Conservation (phyloP, 192 early-diverging fungal genomes). For the Coemansia biformis region DNA sequence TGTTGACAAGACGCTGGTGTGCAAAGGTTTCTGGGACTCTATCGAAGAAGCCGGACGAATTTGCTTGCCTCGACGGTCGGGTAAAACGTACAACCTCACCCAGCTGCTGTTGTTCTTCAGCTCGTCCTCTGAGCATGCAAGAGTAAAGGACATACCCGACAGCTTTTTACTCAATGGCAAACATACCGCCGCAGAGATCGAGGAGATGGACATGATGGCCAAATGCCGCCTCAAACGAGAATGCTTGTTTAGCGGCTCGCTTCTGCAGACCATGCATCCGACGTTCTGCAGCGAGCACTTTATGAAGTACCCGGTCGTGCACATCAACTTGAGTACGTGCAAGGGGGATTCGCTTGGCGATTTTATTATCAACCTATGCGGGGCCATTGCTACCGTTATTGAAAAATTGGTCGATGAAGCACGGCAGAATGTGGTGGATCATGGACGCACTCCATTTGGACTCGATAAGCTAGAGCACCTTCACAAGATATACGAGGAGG, state of each 20-base stretch:
- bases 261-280: slow-evolving; percentile 21
- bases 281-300: slow-evolving; percentile 31
- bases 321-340: slow-evolving; percentile 21
- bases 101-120: slow-evolving; percentile 44
- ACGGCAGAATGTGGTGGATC: neutral
- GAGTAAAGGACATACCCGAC: slow-evolving; percentile 10
- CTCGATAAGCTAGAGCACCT: neutral
- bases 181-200: neutral
- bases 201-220: slow-evolving; percentile 10
- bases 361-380: slow-evolving; percentile 12
- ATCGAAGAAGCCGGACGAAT: slow-evolving; percentile 25
- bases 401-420: slow-evolving; percentile 2
- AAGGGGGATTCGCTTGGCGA: slow-evolving; percentile 7
- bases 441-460: neutral
- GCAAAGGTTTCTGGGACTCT: slow-evolving; percentile 38
- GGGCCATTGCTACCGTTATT: neutral
- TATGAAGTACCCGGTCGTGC: slow-evolving; percentile 36
- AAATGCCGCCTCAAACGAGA: slow-evolving; percentile 34
- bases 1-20: slow-evolving; percentile 42
- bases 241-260: slow-evolving; percentile 23
- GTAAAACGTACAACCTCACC: slow-evolving; percentile 45
- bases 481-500: neutral
- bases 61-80: slow-evolving; percentile 32
- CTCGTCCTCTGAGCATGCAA: slow-evolving; percentile 7
- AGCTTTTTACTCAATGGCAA: slow-evolving; percentile 3